These are phyloP conservation scores for Asterionellopsis glacialis DNA, from an alignment of 108 stramenopile genomes.

Conservation along the genomic window DNA sequence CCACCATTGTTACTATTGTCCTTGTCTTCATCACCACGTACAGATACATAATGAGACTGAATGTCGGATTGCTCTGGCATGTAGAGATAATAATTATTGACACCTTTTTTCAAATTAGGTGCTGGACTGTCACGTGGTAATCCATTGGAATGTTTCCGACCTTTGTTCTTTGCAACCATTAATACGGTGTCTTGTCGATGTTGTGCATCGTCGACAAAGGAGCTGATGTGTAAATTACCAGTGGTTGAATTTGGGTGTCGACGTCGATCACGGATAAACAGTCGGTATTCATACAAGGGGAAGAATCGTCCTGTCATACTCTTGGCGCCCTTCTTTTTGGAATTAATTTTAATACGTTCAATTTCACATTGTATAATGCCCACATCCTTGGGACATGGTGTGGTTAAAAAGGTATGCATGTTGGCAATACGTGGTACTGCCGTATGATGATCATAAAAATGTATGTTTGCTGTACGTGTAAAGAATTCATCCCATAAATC, in stretches of 20 bases:
- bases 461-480: slow-evolving; percentile 47
- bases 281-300: slow-evolving; percentile 77
- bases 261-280: slow-evolving; percentile 70
- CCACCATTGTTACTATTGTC: not conserved
- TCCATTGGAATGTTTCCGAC: slow-evolving; percentile 25
- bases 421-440: slow-evolving; percentile 62
- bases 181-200: slow-evolving; percentile 57
- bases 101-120: slow-evolving; percentile 48
- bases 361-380: slow-evolving; percentile 84
- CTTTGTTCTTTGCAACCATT: slow-evolving; percentile 71
- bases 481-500: slow-evolving; percentile 88
- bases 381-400: slow-evolving; percentile 73
- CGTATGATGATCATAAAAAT: slow-evolving; percentile 67
- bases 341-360: slow-evolving; percentile 55
- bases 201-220: slow-evolving; percentile 1
- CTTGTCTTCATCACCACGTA: not conserved
- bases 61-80: slow-evolving; percentile 65
- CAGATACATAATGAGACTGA: slow-evolving; percentile 48
- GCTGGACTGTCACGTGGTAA: slow-evolving; percentile 3
- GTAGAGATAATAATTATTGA: slow-evolving; percentile 71
- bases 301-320: slow-evolving; percentile 70
- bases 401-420: slow-evolving; percentile 62
- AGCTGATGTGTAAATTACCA: no score
- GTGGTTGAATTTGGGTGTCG: not conserved
- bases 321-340: slow-evolving; percentile 49